These are phyloP conservation scores for Ulmus americana DNA, from an alignment of 331 rosid species.

Conservation along the genomic window DNA sequence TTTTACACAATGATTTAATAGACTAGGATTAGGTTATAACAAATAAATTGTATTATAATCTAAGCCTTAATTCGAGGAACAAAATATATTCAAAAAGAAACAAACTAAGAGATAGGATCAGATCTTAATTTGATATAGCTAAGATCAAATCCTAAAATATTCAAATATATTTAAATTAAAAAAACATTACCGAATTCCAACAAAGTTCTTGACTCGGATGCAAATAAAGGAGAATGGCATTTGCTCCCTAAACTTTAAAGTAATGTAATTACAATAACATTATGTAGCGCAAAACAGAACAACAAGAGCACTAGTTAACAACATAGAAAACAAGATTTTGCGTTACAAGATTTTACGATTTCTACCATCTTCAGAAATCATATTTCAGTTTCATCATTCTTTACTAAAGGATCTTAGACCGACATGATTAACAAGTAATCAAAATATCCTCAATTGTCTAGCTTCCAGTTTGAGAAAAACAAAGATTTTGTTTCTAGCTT, in stretches of 20 bases:
- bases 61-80: too few relatives aligned
- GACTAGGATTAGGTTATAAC: too few relatives aligned
- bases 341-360: constrained; percentile 1
- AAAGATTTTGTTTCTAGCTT: background rate
- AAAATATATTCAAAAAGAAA: too few relatives aligned
- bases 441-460: background rate
- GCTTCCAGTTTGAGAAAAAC: background rate
- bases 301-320: background rate
- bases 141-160: too few relatives aligned
- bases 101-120: too few relatives aligned
- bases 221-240: background rate
- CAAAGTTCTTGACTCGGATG: constrained; percentile 17
- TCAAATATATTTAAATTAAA: too few relatives aligned
- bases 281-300: background rate
- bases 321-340: background rate
- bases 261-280: background rate
- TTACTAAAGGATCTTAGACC: background rate
- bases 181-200: too few relatives aligned
- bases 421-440: background rate
- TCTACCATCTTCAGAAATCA: background rate
- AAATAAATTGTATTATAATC: too few relatives aligned
- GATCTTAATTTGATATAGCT: too few relatives aligned
- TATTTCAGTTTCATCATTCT: background rate
- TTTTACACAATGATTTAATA: too few relatives aligned
- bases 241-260: background rate